These are phyloP conservation scores for Nadsonia fulvescens DNA, from an alignment of 805 yeast genomes.

Conservation along the genomic window DNA sequence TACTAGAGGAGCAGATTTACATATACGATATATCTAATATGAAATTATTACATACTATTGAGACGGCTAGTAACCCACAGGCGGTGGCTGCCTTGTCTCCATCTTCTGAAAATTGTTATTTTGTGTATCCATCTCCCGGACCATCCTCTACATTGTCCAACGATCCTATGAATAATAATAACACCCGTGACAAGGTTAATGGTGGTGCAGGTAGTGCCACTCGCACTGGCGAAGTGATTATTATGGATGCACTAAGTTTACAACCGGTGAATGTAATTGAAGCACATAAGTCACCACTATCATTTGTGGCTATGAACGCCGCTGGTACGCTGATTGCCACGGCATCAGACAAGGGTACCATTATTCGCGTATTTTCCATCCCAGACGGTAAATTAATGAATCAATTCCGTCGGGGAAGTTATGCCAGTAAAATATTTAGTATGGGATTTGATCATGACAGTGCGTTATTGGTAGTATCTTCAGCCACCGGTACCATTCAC, in stretches of 20 bases:
- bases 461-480: conserved; percentile 58
- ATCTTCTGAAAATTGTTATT: conserved; percentile 24
- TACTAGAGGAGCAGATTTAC: conserved; percentile 63
- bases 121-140: conserved; percentile 37
- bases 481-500: conserved; percentile 85
- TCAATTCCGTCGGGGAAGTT: conserved; percentile 74
- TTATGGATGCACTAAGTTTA: conserved; percentile 59
- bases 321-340: conserved; percentile 77
- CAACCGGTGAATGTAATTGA: conserved; percentile 67
- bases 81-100: conserved; percentile 22
- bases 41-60: conserved; percentile 58
- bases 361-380: conserved; percentile 64
- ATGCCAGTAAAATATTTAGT: conserved; percentile 64
- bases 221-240: conserved; percentile 45
- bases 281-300: conserved; percentile 70
- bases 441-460: conserved; percentile 59
- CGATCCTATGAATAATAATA: conserved; percentile 6
- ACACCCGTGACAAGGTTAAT: conserved; percentile 6
- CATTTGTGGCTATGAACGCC: conserved; percentile 45
- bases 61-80: conserved; percentile 29
- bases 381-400: conserved; percentile 33
- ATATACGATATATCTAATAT: conserved; percentile 84
- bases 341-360: conserved; percentile 79
- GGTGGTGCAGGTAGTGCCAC: conserved; percentile 10
- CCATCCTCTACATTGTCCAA: conserved; percentile 12